Percentiles rank a stretch among this genome's conserved stretches.
These are phyloP conservation scores for Platanthera zijinensis DNA, from an alignment of 106 monocot species.

Conservation along the genomic window DNA sequence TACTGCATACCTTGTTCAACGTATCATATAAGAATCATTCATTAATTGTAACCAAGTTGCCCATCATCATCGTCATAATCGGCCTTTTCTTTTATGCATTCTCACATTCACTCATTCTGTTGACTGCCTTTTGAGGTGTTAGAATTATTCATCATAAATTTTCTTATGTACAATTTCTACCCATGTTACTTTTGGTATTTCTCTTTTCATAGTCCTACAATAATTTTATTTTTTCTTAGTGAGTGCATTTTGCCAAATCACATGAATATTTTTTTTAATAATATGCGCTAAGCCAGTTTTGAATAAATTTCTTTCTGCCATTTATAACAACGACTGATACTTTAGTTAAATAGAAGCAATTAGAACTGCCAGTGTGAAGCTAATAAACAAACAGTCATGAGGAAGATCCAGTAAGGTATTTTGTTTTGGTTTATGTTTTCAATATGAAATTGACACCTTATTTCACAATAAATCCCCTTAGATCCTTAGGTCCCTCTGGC, in stretches of 20 bases:
- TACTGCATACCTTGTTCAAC: neutral
- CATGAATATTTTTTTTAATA: neutral
- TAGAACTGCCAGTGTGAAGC: neutral
- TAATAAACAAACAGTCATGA: neutral
- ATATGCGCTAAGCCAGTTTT: neutral
- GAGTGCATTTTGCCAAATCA: neutral
- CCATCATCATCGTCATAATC: neutral
- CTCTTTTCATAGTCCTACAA: neutral
- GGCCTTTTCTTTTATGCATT: neutral
- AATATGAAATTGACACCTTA: too few species aligned
- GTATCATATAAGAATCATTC: neutral
- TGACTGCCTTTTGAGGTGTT: neutral
- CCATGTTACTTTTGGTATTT: neutral
- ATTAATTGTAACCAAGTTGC: neutral
- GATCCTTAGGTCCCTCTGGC: too few species aligned
- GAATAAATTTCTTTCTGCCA: neutral
- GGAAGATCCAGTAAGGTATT: neutral
- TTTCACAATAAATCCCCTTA: too few species aligned
- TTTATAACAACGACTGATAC: neutral
- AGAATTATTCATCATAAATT: neutral
- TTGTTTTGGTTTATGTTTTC: too few species aligned
- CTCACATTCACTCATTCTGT: neutral
- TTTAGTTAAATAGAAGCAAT: neutral
- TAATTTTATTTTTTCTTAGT: neutral
- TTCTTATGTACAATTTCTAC: neutral